Conservation (phyloP, 2,329 filamentous ascomycete species). For the Beauveria brongniartii region DNA sequence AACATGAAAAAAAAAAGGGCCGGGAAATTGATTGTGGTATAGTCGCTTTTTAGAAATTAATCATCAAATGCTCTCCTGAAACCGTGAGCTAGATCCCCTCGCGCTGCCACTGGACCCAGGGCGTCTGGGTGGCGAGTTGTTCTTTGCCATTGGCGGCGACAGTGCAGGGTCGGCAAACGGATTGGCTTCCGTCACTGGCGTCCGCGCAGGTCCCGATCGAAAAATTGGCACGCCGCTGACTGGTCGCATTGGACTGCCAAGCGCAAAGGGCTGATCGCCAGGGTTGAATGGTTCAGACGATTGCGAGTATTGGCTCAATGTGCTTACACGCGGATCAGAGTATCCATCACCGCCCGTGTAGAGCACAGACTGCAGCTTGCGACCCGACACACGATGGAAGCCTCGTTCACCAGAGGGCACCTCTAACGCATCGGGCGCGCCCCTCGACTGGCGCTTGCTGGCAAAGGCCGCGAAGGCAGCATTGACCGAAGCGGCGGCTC, state of each 20-base stretch:
- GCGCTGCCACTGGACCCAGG: conserved; percentile 19
- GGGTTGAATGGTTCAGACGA: conserved; percentile 34
- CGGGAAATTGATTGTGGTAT: conserved; percentile 5
- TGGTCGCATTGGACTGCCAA: conserved; percentile 51
- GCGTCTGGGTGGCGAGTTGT: conserved; percentile 17
- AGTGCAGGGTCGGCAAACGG: conserved; percentile 34
- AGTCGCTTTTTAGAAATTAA: conserved; percentile 1
- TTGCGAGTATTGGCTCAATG: conserved; percentile 41
- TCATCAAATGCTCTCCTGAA: conserved; percentile 22
- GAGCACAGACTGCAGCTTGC: conserved; percentile 56
- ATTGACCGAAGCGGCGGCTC: conserved; percentile 32
- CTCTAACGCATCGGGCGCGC: conserved; percentile 15
- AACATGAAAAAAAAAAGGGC: neutral
- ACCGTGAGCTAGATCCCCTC: conserved; percentile 16
- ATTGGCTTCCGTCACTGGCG: conserved; percentile 48
- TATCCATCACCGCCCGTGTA: conserved; percentile 57
- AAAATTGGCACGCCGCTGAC: conserved; percentile 53
- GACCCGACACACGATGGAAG: conserved; percentile 58
- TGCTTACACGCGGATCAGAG: conserved; percentile 37
- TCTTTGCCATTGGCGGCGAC: conserved; percentile 21
- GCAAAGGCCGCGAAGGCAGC: conserved; percentile 40
- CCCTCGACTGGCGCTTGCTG: conserved; percentile 26
- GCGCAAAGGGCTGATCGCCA: conserved; percentile 36
- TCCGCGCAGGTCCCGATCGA: conserved; percentile 57
- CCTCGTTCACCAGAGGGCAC: conserved; percentile 41